Evolutionary conservation across 371 early-diverging fungal genomes (phyloP), one percentile per base, ranked within the genome.

Genomic region (Saksenaea vasiformis): DNA sequence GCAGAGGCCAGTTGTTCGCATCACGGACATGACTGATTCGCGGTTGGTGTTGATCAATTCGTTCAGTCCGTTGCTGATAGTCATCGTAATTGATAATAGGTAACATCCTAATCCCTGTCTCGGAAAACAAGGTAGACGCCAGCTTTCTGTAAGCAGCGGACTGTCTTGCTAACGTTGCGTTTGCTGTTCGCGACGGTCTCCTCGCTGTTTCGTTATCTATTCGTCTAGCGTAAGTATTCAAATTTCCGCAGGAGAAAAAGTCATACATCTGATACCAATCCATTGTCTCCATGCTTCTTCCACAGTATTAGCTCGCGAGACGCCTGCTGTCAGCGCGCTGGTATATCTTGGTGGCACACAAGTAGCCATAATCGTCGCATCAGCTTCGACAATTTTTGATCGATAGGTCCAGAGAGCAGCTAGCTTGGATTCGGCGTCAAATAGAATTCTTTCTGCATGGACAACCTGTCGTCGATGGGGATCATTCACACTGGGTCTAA

Each of bases 1-100:
- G 58, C 37, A 76, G 71, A 0, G 79, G 79, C 79, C 79, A 78
- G 15, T 69, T 19, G 0, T n/a, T 7, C 0, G 73, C 68, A n/a
- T 59, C 41, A 3, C 54, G 31, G 11, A 78, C 57, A 5, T 69
- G 26, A 1, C 10, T 27, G 26, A 71, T 37, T 0, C 14, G 15
- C 0, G 68, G 39, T 0, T 53, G 3, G 15, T 62, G 67, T 17
- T 58, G 41, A 7, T 69, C 67, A 9, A 73, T 47, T 58, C 59
- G 64, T 4, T 24, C 47, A 4, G 64, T 55, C 5, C 76, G 66
- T 2, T 58, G 61, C 8, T 47, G 53, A 31, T 61, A 64, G 1
- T 35, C 31, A 3, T 64, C 47, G 1, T 43, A 31, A 3, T 68
- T 65, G 26, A 69, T 36, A 11, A 75, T 65, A 0, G 73, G 78